Conservation (phyloP, 2,329 filamentous ascomycete genomes). For the Aspergillus sp. region DNA sequence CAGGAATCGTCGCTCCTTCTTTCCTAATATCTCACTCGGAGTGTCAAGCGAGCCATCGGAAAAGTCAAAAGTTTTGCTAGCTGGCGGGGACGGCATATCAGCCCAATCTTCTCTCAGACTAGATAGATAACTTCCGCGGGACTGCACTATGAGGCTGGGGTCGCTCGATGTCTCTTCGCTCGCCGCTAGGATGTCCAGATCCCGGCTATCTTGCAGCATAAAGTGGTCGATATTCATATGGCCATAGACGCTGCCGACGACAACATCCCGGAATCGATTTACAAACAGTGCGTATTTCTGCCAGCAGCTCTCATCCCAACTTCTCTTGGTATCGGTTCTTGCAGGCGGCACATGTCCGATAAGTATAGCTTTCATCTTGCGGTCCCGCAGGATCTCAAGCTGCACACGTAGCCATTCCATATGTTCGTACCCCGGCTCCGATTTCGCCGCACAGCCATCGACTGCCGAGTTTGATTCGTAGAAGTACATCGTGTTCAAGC, state of each 20-base stretch:
- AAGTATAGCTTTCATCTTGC: constrained; percentile 90
- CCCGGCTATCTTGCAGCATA: constrained; percentile 79
- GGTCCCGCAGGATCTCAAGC: constrained; percentile 75
- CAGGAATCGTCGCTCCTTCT: constrained; percentile 54
- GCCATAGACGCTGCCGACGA: constrained; percentile 76
- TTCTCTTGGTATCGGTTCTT: constrained; percentile 76
- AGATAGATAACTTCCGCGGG: constrained; percentile 75
- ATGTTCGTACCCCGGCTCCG: constrained; percentile 87
- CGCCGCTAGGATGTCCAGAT: constrained; percentile 62
- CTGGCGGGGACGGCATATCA: constrained; percentile 62
- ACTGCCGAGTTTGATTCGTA: constrained; percentile 92
- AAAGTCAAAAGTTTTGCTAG: constrained; percentile 15
- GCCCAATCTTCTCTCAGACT: constrained; percentile 79
- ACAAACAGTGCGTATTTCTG: constrained; percentile 94
- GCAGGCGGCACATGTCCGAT: constrained; percentile 94
- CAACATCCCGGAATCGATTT: constrained; percentile 84
- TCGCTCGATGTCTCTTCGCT: constrained; percentile 15
- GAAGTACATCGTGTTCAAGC: constrained; percentile 94
- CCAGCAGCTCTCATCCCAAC: constrained; percentile 98
- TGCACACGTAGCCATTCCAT: constrained; percentile 95
- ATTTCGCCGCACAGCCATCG: constrained; percentile 76
- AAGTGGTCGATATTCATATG: constrained; percentile 99
- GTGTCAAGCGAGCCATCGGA: constrained; percentile 21
- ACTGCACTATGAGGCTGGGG: constrained; percentile 49
- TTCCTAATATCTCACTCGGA: constrained; percentile 38